These are phyloP conservation scores for Nepenthes gracilis DNA, from an alignment of 148 eudicot species.

Conservation along the genomic window DNA sequence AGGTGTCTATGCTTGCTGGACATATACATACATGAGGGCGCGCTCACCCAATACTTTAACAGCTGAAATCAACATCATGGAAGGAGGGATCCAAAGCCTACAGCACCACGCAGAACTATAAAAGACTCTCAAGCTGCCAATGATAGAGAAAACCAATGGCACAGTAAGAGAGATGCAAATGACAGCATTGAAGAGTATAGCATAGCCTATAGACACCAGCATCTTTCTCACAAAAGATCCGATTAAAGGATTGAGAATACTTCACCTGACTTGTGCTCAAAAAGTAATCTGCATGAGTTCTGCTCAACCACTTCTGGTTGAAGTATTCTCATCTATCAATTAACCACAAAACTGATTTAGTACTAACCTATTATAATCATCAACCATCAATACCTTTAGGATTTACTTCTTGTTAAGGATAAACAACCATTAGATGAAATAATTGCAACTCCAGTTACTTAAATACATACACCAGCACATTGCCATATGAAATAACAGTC, in stretches of 20 bases:
- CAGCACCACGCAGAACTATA: no score
- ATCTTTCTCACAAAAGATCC: slow-evolving; percentile 6
- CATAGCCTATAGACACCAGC: no score
- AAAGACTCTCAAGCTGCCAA: no score
- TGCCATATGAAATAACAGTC: background rate
- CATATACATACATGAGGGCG: no score
- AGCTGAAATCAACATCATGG: no score
- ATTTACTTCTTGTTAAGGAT: slow-evolving; percentile 12
- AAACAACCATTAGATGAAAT: slow-evolving; percentile 6
- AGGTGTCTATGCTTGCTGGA: no score
- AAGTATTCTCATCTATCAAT: slow-evolving; percentile 68
- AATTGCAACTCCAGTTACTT: slow-evolving; percentile 1
- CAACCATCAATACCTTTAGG: slow-evolving; percentile 20
- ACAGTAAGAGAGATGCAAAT: no score
- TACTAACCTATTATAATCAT: slow-evolving; percentile 15
- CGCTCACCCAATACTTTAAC: no score
- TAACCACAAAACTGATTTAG: slow-evolving; percentile 69
- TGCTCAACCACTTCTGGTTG: slow-evolving; percentile 68
- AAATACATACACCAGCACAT: background rate
- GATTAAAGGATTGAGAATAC: slow-evolving; percentile 25
- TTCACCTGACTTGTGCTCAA: slow-evolving; percentile 55
- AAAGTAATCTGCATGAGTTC: slow-evolving; percentile 42
- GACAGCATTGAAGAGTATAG: no score
- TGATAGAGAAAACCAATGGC: no score
- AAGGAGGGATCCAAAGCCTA: no score